These are phyloP conservation scores for Alopecurus myosuroides DNA, from an alignment of 176 grass and related monocot genomes.

Conservation along the genomic window DNA sequence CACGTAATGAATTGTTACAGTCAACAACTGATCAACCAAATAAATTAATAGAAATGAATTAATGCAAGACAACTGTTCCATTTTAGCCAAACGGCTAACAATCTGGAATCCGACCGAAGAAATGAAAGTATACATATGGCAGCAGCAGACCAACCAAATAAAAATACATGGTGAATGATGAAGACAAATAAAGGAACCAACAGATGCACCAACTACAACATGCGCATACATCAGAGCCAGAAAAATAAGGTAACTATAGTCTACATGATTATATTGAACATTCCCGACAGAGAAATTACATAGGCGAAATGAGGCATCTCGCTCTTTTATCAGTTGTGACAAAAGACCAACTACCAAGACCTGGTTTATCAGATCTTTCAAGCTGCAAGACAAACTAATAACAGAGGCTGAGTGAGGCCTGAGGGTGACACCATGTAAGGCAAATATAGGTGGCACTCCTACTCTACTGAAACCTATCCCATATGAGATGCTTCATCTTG, in stretches of 20 bases:
- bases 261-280: too few species aligned
- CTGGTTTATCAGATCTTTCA: constrained; percentile 7
- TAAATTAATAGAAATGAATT: too few species aligned
- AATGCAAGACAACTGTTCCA: background rate
- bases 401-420: background rate
- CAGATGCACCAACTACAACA: background rate
- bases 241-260: too few species aligned
- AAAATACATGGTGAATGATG: background rate
- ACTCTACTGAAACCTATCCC: background rate
- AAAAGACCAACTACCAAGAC: too few species aligned
- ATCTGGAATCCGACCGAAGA: background rate
- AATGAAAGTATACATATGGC: background rate
- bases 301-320: too few species aligned
- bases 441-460: too few species aligned
- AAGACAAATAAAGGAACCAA: background rate
- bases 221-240: too few species aligned
- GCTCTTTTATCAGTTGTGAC: too few species aligned
- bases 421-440: too few species aligned
- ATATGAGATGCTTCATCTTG: background rate
- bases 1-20: too few species aligned
- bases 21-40: background rate
- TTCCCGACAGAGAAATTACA: too few species aligned
- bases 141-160: background rate
- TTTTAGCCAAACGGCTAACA: background rate
- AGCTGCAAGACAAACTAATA: background rate